These are phyloP conservation scores for Amborella trichopoda DNA, from an alignment of 164 flowering plant genomes.

Conservation along the genomic window DNA sequence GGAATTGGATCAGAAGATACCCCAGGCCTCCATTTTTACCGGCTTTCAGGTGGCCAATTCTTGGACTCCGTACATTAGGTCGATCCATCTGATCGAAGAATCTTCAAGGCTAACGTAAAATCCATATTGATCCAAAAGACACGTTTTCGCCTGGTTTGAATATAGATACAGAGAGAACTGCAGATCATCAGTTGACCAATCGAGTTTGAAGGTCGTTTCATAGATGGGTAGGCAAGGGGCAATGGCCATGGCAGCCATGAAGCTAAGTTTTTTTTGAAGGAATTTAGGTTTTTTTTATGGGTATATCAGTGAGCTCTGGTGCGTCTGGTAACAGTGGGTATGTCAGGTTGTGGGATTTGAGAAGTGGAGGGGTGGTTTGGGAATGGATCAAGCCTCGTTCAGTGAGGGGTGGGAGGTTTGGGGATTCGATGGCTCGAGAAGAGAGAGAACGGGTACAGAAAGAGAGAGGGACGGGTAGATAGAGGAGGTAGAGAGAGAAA, in stretches of 20 bases:
- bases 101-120: conserved; percentile 51
- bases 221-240: conserved; percentile 61
- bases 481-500: too few species aligned
- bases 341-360: conserved; percentile 70
- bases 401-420: conserved; percentile 73
- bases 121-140: conserved; percentile 32
- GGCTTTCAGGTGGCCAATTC: conserved; percentile 33
- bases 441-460: conserved; percentile 44
- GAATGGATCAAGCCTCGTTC: conserved; percentile 91
- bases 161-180: conserved; percentile 67
- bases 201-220: conserved; percentile 33
- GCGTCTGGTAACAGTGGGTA: conserved; percentile 89
- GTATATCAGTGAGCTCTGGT: conserved; percentile 44
- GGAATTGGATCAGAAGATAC: conserved; percentile 55
- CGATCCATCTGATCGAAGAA: conserved; percentile 63
- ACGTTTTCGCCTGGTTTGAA: conserved; percentile 53
- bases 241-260: conserved; percentile 32
- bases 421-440: conserved; percentile 76
- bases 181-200: conserved; percentile 51
- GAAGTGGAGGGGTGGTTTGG: conserved; percentile 63
- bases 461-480: conserved; percentile 56
- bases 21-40: conserved; percentile 74
- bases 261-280: conserved; percentile 28
- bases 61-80: conserved; percentile 64
- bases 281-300: conserved; percentile 23